Conservation (phyloP, 768 basidiomycete genomes). For the Pulveroboletus sp. region DNA sequence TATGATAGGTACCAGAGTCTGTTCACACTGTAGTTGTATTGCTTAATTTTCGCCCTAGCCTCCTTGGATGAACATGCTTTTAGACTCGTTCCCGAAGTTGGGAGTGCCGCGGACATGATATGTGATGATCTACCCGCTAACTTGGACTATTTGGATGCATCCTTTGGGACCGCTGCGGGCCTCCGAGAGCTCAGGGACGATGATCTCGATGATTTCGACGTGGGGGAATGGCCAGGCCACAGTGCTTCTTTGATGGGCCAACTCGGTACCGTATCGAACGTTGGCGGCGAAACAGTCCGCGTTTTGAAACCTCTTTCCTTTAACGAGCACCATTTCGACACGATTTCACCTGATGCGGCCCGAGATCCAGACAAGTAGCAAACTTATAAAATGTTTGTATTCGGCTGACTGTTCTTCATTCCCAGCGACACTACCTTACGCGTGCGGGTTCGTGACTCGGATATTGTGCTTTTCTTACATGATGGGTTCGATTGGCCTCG, state of each 20-base stretch:
- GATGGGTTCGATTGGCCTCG: constrained; percentile 93
- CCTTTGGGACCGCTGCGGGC: constrained; percentile 77
- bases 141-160: constrained; percentile 80
- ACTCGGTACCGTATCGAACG: constrained; percentile 50
- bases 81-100: constrained; percentile 68
- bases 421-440: constrained; percentile 47
- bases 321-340: constrained; percentile 73
- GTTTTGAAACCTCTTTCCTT: constrained; percentile 67
- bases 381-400: background rate
- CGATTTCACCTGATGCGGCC: constrained; percentile 52
- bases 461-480: constrained; percentile 72
- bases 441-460: constrained; percentile 56
- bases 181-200: constrained; percentile 71
- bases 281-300: constrained; percentile 85
- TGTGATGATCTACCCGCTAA: constrained; percentile 90
- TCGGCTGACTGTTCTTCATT: constrained; percentile 26
- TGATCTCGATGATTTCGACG: constrained; percentile 66
- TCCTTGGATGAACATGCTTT: constrained; percentile 87
- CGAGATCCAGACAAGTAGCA: constrained; percentile 49
- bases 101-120: constrained; percentile 83
- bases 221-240: constrained; percentile 17
- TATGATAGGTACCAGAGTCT: constrained; percentile 28
- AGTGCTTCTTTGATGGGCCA: constrained; percentile 24
- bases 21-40: background rate
- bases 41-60: constrained; percentile 36